Base-by-base conservation (phyloP, 768 basidiomycete genomes). In the Clathrus columnatus region DNA sequence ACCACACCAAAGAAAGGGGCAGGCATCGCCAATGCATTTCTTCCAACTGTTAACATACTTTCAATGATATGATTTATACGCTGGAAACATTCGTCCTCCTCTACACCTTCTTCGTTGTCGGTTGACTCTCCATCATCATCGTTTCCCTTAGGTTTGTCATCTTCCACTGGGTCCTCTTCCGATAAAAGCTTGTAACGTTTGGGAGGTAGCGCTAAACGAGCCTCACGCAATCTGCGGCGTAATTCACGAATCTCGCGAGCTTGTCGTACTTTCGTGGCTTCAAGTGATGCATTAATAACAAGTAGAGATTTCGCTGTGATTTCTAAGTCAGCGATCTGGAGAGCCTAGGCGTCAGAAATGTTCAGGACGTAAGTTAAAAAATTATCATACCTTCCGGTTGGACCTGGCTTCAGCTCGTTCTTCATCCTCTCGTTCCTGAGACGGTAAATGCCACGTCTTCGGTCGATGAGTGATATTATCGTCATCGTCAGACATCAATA, bases 231-330 rank as follows among this genome's bases (percentile, higher is more conserved):
- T 63, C 83, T 88, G 28, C 90, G 81, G 14, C 85, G 81, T 17
- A 95, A 74, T 42, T 91, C 88, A 20, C 87, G 80, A 50, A 95
- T 92, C 69, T 95, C 92, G 60, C 81, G 83, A 6, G 84, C 81
- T 63, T 94, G 91, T 26, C 77, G 78, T 60, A 85, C 80, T 69
- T 90, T 91, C 29, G 81, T 79, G 30, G 82, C 78, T 68, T 95
- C 91, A 20, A 95, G 75, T 17, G 85, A 79, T 1, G 84, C 73
- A 63, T 94, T 95, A 70, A 95, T 91, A 1, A 82, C 81, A 46
- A 94, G 75, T 17, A 95, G 76, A 1, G 91, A 95, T 29, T 80
- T 77, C 67, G 91, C 94, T 5, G 89, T 85, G 63, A 95, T 95
- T 69, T 94, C 89, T 10, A 95, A 75, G 70, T 95, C 91, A 11